Conservation (phyloP, 2,329 filamentous ascomycete species). For the Akanthomyces uredinophilus region DNA sequence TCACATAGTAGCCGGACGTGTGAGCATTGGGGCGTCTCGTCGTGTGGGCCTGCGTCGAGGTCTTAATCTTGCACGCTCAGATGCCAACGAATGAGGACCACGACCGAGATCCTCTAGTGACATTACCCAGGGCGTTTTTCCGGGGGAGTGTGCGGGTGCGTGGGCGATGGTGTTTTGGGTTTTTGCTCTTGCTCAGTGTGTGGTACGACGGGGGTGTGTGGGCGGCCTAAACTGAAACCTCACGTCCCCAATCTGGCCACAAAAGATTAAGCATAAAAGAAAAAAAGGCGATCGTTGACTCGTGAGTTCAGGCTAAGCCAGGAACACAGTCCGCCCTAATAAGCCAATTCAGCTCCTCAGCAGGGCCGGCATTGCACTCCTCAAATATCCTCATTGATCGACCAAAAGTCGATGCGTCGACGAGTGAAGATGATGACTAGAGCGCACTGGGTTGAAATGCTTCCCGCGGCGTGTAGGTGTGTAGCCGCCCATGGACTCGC, state of each 20-base stretch:
- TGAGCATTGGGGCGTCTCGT: no score
- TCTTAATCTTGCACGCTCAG: no score
- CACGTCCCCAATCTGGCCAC: background rate
- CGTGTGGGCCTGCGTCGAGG: no score
- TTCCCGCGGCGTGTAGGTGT: background rate
- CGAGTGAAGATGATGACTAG: background rate
- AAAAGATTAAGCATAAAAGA: background rate
- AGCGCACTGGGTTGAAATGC: no score
- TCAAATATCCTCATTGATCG: background rate
- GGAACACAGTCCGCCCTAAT: background rate
- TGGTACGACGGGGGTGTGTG: background rate
- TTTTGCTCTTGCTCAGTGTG: no score
- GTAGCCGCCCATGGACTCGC: background rate
- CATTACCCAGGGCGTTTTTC: no score
- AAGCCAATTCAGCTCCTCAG: background rate
- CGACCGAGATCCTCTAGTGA: no score
- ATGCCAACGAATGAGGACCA: no score
- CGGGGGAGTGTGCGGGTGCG: background rate
- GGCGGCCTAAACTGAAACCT: background rate
- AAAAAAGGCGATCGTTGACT: background rate
- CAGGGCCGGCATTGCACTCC: background rate
- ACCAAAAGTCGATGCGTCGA: background rate
- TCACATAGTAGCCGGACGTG: no score
- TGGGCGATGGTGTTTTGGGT: background rate
- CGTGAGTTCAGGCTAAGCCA: background rate